Conservation (phyloP, 176 grass and related monocot species). For the Leersia perrieri region DNA sequence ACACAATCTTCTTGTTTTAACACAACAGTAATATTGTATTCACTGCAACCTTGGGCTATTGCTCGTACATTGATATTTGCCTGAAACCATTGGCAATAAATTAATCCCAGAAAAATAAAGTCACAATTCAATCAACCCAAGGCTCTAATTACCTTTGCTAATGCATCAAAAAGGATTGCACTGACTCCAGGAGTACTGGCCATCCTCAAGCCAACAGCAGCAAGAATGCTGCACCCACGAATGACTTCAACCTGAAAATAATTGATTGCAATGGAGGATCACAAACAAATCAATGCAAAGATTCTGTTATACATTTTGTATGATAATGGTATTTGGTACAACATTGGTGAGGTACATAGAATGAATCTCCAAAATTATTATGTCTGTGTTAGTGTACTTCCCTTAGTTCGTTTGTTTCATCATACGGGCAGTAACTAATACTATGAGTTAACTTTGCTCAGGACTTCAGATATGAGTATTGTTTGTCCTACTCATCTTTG, state of each 20-base stretch:
- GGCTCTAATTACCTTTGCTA: constrained; percentile 78
- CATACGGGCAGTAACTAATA: not conserved
- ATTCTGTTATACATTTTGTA: not conserved
- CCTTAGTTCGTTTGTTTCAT: not conserved
- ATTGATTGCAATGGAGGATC: constrained; percentile 6
- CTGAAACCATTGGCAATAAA: constrained; percentile 39
- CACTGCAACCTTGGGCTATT: constrained; percentile 98
- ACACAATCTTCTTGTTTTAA: constrained; percentile 97
- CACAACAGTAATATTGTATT: constrained; percentile 98
- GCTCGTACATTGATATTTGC: constrained; percentile 98
- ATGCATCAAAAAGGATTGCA: constrained; percentile 95
- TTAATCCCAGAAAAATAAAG: constrained; percentile 18
- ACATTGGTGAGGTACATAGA: not conserved
- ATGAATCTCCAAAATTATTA: not conserved
- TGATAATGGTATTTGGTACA: not conserved
- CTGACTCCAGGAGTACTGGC: constrained; percentile 98
- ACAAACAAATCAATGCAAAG: not conserved
- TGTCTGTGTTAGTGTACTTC: not conserved
- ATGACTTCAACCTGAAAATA: constrained; percentile 85
- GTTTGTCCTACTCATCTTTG: constrained; percentile 21
- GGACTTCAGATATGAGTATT: not conserved
- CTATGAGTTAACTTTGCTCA: not conserved
- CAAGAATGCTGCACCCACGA: constrained; percentile 89
- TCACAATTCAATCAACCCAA: constrained; percentile 17
- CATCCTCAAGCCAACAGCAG: constrained; percentile 94